A percentile compares a stretch with the other conserved stretches of the same genome.
Conservation (phyloP, 352 stramenopile species). For the Globisporangium heterothallicum region DNA sequence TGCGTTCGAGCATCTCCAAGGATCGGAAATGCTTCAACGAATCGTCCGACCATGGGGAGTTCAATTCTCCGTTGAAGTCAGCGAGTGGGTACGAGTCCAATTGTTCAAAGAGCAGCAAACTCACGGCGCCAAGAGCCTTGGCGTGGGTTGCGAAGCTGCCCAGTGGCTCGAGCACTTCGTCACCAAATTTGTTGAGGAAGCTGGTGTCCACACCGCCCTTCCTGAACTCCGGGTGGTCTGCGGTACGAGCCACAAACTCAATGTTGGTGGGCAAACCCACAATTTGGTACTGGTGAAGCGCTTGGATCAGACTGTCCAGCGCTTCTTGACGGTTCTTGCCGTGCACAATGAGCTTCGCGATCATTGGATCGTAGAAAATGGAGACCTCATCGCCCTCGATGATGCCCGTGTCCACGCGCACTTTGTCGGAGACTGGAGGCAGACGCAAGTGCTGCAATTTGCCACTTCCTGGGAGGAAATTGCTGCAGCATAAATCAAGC, state of each 20-base stretch:
- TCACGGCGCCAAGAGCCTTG: conserved; percentile 70
- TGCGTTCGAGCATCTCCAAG: conserved; percentile 45
- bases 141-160: conserved; percentile 46
- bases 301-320: conserved; percentile 75
- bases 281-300: conserved; percentile 90
- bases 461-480: conserved; percentile 91
- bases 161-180: conserved; percentile 72
- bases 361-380: conserved; percentile 94
- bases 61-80: conserved; percentile 33
- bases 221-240: conserved; percentile 83
- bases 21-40: conserved; percentile 58
- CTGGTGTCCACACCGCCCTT: conserved; percentile 89
- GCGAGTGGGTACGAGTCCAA: conserved; percentile 23
- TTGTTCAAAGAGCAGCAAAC: conserved; percentile 70
- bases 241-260: conserved; percentile 90
- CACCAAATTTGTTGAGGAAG: conserved; percentile 90
- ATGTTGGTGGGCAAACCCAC: conserved; percentile 93
- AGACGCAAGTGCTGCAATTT: conserved; percentile 78
- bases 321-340: conserved; percentile 78
- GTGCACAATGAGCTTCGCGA: conserved; percentile 92
- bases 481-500: conserved; percentile 26
- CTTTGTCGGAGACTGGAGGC: conserved; percentile 53
- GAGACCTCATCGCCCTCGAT: conserved; percentile 86
- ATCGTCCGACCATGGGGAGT: conserved; percentile 53
- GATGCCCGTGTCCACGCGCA: conserved; percentile 89